phyloP scores from a whole-genome alignment of 2,329 filamentous ascomycete genomes.

The Exophiala dermatitidis region DNA sequence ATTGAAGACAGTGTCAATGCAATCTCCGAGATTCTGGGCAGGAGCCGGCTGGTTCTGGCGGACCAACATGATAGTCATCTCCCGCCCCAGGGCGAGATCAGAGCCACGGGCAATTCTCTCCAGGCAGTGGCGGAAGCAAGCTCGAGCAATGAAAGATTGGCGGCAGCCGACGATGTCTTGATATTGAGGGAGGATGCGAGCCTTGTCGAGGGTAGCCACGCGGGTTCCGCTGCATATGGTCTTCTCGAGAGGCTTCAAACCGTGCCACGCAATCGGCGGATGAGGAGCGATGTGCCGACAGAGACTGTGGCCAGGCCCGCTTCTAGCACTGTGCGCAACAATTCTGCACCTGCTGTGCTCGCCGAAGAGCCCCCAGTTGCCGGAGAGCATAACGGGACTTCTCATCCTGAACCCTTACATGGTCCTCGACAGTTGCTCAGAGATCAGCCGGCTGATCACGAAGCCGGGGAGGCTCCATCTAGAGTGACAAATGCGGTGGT shows the following conservation, averaged over 20 bases:
- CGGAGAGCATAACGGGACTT: conserved; percentile 1
- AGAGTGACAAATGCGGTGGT: conserved; percentile 21
- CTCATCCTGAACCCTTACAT: neutral
- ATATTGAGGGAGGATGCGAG: conserved; percentile 37
- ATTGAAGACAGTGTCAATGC: conserved; percentile 53
- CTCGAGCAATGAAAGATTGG: conserved; percentile 33
- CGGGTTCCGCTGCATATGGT: conserved; percentile 34
- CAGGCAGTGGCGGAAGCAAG: conserved; percentile 40
- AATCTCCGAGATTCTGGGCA: conserved; percentile 57
- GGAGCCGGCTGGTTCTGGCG: conserved; percentile 54
- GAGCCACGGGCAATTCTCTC: conserved; percentile 30
- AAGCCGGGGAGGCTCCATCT: conserved; percentile 1
- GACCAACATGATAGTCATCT: conserved; percentile 58
- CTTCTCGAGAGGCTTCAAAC: conserved; percentile 32
- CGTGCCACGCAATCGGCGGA: conserved; percentile 13
- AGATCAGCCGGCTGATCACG: neutral
- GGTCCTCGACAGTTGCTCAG: conserved; percentile 12
- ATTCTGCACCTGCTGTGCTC: conserved; percentile 7
- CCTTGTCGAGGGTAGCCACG: conserved; percentile 32
- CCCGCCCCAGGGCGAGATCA: conserved; percentile 54
- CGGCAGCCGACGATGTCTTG: conserved; percentile 32
- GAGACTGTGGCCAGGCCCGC: conserved; percentile 1
- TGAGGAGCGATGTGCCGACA: conserved; percentile 5
- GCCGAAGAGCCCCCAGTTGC: neutral
- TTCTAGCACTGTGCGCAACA: conserved; percentile 8